Base-by-base conservation (phyloP, 192 early-diverging fungal genomes). In the Phlyctochytrium bullatum region DNA sequence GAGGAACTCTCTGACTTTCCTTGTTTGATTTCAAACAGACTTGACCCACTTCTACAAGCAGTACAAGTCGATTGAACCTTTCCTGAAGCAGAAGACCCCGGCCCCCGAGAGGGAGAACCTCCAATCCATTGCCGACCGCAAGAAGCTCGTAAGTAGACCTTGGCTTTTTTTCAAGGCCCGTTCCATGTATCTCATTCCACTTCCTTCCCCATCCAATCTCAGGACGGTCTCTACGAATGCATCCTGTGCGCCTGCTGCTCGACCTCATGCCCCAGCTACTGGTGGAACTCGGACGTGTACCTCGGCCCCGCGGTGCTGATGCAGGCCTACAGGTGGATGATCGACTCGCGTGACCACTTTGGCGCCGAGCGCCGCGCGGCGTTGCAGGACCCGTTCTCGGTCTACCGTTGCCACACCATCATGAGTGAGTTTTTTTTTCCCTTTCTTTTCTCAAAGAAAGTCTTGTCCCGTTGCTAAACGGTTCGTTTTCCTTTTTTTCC, bases 241-340 rank as follows among this genome's bases (percentile, higher is more conserved):
- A 98, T 98, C 76, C 84, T 98, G 59, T 98, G 95, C 76, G 93
- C 93, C 36, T 97, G 95, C 83, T 98, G 95, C 79, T 96, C 93
- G 2, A 97, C 95, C 29, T 89, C 93, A 23, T 97, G 95, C 83
- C 92, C 92, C 30, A 90, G 88, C 68, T 95, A 97, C 86, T 97
- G 93, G 93, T 97, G 95, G 93, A 96, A 97, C 86, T 83, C 58
- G 36, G 81, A 83, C 66, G 76, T 75, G 36, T 98, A 98, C 77
- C 86, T 98, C 27, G 96, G 96, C 58, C 96, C 96, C 23, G 93
- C 96, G 34, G 91, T 98, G 20, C 84, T 98, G 59, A 89, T 98
- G 86, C 94, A 96, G 85, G 92, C 94, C 57, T 98, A 98, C 84
- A 92, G 96, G 74, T 98, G 96, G 96, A 98, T 98, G 91, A 87